phyloP scores from a whole-genome alignment of 129 eudicot genomes.

The Sambucus nigra region DNA sequence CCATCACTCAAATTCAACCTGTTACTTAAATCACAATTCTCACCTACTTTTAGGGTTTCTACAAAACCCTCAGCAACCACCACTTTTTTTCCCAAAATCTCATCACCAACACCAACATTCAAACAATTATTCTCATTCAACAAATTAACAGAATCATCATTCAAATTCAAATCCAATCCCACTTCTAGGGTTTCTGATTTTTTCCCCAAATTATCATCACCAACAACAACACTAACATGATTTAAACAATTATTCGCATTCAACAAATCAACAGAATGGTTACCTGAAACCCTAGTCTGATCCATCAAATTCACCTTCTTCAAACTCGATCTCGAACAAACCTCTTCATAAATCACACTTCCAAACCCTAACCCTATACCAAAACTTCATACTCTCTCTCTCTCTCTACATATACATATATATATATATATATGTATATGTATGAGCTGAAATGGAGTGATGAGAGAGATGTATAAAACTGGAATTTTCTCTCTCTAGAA shows the following conservation, averaged over 20 bases:
- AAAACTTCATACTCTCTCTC: conserved; percentile 42
- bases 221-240: too few relatives aligned
- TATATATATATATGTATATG: background rate
- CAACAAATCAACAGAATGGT: conserved; percentile 26
- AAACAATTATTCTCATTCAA: too few relatives aligned
- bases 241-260: too few relatives aligned
- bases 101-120: too few relatives aligned
- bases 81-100: background rate
- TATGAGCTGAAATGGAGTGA: background rate
- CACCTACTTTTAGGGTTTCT: conserved; percentile 21
- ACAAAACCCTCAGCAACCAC: too few relatives aligned
- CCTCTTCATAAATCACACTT: conserved; percentile 43
- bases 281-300: conserved; percentile 28
- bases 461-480: background rate
- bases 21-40: too few relatives aligned
- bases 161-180: conserved; percentile 10
- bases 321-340: conserved; percentile 48
- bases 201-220: background rate
- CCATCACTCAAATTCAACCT: background rate
- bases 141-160: conserved; percentile 30
- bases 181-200: conserved; percentile 20
- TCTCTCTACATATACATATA: conserved; percentile 2
- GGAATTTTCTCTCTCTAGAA: conserved; percentile 12
- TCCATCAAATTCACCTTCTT: conserved; percentile 60
- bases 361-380: conserved; percentile 52